Base-by-base conservation (phyloP, 345 rosid genomes). In the Erucastrum elatum region DNA sequence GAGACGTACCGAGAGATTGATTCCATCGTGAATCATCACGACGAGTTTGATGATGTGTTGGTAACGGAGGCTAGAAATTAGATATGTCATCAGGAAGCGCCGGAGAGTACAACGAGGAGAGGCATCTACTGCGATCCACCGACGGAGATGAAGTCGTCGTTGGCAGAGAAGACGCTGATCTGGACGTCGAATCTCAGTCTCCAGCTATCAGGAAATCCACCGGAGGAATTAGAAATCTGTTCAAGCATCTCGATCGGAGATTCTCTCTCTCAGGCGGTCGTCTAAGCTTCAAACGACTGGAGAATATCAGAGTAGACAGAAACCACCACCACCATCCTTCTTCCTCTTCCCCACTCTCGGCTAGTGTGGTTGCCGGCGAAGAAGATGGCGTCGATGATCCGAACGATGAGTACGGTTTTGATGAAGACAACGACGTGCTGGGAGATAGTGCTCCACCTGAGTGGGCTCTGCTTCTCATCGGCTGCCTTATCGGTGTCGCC, bases 381-480 rank as follows among this genome's bases (percentile, higher is more conserved):
- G 76, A 41, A 58, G 72, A 25, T 8, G 68, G 29, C n/a, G 64
- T 74, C 8, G 78, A 76, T 34, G 67, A 74, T 61, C 76, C 21
- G 21, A 21, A 51, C 27, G 71, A 72, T 72, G 82, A 71, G 21
- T 85, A 81, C 16, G 75, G 67, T 1, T 73, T 66, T 21, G 87
- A 82, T 77, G 88, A 71, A 4, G 80, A 59, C 4, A 77, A 64
- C 65, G 81, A 88, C 75, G 88, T 82, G 31, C 82, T 90, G 8
- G 91, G 82, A 5, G 96, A 90, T 62, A 88, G 87, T 58, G 98
- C 97, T 15, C 91, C 98, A 66, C 98, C 98, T n/a, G 98, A 94
- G 55, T 92, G 99, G 97, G 98, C 95, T 34, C 79, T 94, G 80
- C 90, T 94, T 60, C 97, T 95, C 37, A 84, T 95, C 67, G 91